Percentiles rank a stretch among this genome's conserved stretches.
These are phyloP conservation scores for Xylaria longipes DNA, from an alignment of 495 filamentous ascomycete species.

Conservation along the genomic window DNA sequence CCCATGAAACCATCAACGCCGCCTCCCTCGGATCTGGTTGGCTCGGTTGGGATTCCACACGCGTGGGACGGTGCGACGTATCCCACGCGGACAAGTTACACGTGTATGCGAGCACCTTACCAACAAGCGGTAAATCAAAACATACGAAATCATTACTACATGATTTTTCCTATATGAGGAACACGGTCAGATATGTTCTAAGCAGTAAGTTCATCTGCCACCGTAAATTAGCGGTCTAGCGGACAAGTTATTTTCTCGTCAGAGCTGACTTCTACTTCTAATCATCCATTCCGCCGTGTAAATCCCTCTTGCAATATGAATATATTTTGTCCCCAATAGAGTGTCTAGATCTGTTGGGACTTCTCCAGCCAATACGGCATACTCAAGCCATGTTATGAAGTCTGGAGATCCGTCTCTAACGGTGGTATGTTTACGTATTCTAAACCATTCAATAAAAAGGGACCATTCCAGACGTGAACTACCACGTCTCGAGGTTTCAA, in stretches of 20 bases:
- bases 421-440: not conserved
- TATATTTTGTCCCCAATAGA: not conserved
- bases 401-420: not conserved
- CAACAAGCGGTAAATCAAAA: conserved; percentile 12
- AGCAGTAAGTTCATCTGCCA: not conserved
- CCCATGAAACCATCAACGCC: conserved; percentile 1
- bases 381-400: not conserved
- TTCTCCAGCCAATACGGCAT: not conserved
- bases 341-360: not conserved
- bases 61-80: conserved; percentile 12
- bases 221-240: not conserved
- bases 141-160: not conserved
- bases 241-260: not conserved
- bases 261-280: not conserved
- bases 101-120: conserved; percentile 14
- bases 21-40: not conserved
- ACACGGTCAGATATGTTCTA: not conserved
- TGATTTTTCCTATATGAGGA: not conserved
- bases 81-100: conserved; percentile 20
- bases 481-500: not conserved
- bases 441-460: not conserved
- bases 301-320: not conserved
- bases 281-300: not conserved
- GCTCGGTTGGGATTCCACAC: conserved; percentile 2
- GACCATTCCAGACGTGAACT: not conserved